phyloP scores from a whole-genome alignment of 805 yeast species.

The Saccharomycopsis selenospora region DNA sequence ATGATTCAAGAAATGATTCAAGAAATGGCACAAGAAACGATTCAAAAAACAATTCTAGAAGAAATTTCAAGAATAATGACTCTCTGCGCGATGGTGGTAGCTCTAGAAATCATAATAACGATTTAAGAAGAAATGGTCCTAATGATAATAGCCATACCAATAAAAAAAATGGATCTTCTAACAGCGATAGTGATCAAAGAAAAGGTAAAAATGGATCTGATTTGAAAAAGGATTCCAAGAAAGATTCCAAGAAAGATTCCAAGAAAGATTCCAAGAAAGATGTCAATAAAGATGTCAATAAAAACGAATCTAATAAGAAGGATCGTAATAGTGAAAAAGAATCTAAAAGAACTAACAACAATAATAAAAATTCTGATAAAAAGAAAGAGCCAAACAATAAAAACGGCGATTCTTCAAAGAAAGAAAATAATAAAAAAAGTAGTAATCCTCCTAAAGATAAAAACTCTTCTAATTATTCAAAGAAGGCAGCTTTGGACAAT shows the following conservation, averaged over 20 bases:
- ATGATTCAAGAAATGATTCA: constrained; percentile 12
- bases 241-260: too few relatives aligned
- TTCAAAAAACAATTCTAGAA: too few relatives aligned
- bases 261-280: background rate
- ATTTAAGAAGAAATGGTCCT: constrained; percentile 3
- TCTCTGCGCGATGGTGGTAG: too few relatives aligned
- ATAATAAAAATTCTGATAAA: background rate
- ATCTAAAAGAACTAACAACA: background rate
- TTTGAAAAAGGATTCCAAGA: too few relatives aligned
- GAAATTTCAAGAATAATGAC: too few relatives aligned
- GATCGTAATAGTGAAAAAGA: background rate
- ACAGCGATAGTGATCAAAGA: too few relatives aligned
- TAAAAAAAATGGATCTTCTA: background rate
- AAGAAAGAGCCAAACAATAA: background rate
- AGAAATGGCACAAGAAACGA: constrained; percentile 9
- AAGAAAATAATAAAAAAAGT: background rate
- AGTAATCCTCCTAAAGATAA: background rate
- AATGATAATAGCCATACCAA: background rate
- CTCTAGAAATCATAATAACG: constrained; percentile 4
- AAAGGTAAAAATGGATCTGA: too few relatives aligned
- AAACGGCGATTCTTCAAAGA: background rate
- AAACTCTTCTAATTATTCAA: background rate
- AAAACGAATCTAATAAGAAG: background rate
- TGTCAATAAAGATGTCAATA: background rate
- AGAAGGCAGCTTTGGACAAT: too few relatives aligned